Evolutionary conservation across 2,329 filamentous ascomycete species (phyloP).

Genomic region (Fusarium fracticaudum): DNA sequence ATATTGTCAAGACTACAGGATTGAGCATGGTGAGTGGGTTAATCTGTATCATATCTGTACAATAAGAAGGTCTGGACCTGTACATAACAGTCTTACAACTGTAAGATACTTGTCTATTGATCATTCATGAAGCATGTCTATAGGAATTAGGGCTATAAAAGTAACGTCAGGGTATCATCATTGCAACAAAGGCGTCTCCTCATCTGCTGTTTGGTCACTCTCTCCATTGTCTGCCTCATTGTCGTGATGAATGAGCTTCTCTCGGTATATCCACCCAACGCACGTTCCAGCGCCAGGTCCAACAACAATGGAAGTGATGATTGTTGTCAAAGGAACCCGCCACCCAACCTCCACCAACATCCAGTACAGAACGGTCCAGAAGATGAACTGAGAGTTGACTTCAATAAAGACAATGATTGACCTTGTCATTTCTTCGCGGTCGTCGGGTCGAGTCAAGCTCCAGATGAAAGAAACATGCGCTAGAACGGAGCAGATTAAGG

Average conservation of each 20-base stretch:
- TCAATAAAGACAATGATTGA: conserved; percentile 57
- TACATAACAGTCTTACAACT: conserved; percentile 36
- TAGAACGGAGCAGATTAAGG: conserved; percentile 54
- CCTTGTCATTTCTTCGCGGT: conserved; percentile 61
- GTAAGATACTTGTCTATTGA: conserved; percentile 13
- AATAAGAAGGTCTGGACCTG: conserved; percentile 42
- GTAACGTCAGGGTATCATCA: conserved; percentile 8
- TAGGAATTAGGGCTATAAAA: conserved; percentile 5
- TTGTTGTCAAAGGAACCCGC: conserved; percentile 49
- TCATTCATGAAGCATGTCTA: conserved; percentile 31
- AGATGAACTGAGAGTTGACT: conserved; percentile 57
- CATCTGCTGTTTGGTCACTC: conserved; percentile 27
- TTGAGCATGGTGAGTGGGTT: conserved; percentile 22
- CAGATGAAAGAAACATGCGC: conserved; percentile 56
- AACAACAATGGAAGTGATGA: conserved; percentile 44
- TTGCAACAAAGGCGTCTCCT: conserved; percentile 49
- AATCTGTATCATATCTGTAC: conserved; percentile 46
- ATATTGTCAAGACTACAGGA: conserved; percentile 63
- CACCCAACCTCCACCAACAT: conserved; percentile 61
- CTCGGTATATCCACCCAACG: conserved; percentile 53
- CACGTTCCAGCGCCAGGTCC: conserved; percentile 53
- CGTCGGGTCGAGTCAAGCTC: conserved; percentile 52
- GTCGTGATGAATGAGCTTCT: conserved; percentile 47
- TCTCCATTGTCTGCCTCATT: conserved; percentile 18
- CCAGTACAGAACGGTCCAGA: conserved; percentile 62